phyloP scores from a whole-genome alignment of 305 asterid species.

The Solanum hybrid region DNA sequence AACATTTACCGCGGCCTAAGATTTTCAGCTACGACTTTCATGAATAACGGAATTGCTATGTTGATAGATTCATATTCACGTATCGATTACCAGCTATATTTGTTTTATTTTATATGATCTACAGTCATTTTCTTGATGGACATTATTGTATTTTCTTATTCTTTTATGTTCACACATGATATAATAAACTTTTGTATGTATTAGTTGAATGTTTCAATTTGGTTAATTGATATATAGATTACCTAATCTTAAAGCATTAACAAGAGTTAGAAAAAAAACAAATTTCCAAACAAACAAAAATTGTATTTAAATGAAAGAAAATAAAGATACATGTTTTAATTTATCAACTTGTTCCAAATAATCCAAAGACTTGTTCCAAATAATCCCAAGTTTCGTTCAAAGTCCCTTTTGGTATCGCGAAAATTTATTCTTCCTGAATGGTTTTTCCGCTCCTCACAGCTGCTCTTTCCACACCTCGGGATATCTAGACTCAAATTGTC shows the following conservation, averaged over 20 bases:
- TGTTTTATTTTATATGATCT: neutral
- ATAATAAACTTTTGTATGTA: neutral
- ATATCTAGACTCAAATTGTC: neutral
- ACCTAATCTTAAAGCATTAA: neutral
- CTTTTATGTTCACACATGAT: neutral
- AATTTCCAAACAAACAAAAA: neutral
- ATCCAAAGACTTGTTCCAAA: neutral
- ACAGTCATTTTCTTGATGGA: neutral
- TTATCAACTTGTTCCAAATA: neutral
- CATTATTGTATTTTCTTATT: neutral
- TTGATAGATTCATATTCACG: neutral
- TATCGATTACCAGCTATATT: neutral
- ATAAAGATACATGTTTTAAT: neutral
- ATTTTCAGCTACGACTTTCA: neutral
- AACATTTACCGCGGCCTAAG: conserved; percentile 12
- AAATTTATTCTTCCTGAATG: neutral
- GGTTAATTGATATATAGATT: neutral
- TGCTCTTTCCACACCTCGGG: neutral
- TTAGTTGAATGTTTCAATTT: neutral
- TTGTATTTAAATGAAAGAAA: neutral
- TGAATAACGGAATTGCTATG: neutral
- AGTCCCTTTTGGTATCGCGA: neutral
- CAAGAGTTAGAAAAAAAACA: neutral
- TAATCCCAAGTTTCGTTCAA: neutral
- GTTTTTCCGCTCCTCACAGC: neutral